These are phyloP conservation scores for Rhizopus arrhizus DNA, from an alignment of 371 early-diverging fungal genomes.

Conservation along the genomic window DNA sequence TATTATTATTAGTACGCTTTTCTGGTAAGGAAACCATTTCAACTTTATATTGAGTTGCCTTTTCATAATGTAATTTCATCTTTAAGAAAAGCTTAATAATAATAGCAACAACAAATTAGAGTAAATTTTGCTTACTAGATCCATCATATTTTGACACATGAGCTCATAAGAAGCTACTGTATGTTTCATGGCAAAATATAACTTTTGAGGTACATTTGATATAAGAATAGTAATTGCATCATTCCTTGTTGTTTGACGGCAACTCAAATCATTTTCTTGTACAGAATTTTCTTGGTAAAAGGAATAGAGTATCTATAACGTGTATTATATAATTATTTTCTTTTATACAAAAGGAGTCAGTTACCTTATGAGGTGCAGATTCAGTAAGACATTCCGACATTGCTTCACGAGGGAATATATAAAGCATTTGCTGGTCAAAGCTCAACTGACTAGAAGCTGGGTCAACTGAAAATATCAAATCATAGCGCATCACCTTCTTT, in stretches of 20 bases:
- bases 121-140: conserved; percentile 33
- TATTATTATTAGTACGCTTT: conserved; percentile 3
- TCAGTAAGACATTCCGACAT: conserved; percentile 43
- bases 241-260: conserved; percentile 6
- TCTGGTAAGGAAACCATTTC: conserved; percentile 15
- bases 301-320: neutral
- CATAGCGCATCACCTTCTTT: conserved; percentile 33
- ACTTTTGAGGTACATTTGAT: conserved; percentile 35
- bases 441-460: neutral
- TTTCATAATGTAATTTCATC: conserved; percentile 35
- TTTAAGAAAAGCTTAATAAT: conserved; percentile 4
- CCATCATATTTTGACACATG: conserved; percentile 40
- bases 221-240: conserved; percentile 33
- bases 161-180: conserved; percentile 37
- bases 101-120: conserved; percentile 5
- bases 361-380: conserved; percentile 46
- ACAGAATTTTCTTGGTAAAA: conserved; percentile 20
- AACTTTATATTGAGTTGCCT: conserved; percentile 24
- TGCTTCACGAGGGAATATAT: conserved; percentile 52
- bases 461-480: conserved; percentile 35
- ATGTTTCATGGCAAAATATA: conserved; percentile 42
- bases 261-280: conserved; percentile 27
- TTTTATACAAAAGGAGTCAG: too few species aligned
- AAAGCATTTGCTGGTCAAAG: conserved; percentile 17
- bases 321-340: too few species aligned